Evolutionary conservation across 495 filamentous ascomycete species (phyloP).

Genomic region (Chaetomium cochliodes): DNA sequence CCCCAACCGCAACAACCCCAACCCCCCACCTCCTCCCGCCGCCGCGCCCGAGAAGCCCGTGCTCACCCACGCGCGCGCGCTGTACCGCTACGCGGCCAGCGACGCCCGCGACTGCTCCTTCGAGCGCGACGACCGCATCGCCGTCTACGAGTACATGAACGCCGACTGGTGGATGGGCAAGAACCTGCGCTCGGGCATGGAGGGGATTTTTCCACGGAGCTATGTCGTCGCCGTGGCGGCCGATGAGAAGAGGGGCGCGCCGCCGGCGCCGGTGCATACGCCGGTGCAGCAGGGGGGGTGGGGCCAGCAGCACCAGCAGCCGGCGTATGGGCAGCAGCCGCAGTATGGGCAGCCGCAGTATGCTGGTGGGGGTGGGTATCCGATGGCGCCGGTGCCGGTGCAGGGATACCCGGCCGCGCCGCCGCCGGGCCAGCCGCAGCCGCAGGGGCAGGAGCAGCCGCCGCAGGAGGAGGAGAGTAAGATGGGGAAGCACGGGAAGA

Average conservation of each 20-base stretch:
- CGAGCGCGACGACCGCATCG: constrained; percentile 70
- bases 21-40: constrained; percentile 34
- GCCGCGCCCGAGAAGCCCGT: constrained; percentile 54
- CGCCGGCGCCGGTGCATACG: background rate
- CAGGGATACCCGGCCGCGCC: constrained; percentile 30
- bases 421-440: constrained; percentile 41
- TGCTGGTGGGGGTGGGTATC: constrained; percentile 11
- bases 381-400: constrained; percentile 20
- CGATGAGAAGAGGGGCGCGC: background rate
- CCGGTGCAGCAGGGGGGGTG: background rate
- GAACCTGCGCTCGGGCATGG: constrained; percentile 71
- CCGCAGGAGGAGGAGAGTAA: constrained; percentile 44
- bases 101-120: constrained; percentile 79
- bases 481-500: constrained; percentile 60
- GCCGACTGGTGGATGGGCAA: constrained; percentile 94
- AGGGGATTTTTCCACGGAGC: constrained; percentile 86
- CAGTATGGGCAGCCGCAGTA: constrained; percentile 11
- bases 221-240: constrained; percentile 65
- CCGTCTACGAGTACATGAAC: constrained; percentile 87
- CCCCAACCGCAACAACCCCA: constrained; percentile 51
- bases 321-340: background rate
- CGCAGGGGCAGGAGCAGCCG: constrained; percentile 28
- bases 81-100: constrained; percentile 76
- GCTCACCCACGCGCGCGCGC: constrained; percentile 69
- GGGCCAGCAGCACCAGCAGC: background rate